phyloP scores from a whole-genome alignment of 2,329 filamentous ascomycete species.

The Pestalotiopsis sp. region DNA sequence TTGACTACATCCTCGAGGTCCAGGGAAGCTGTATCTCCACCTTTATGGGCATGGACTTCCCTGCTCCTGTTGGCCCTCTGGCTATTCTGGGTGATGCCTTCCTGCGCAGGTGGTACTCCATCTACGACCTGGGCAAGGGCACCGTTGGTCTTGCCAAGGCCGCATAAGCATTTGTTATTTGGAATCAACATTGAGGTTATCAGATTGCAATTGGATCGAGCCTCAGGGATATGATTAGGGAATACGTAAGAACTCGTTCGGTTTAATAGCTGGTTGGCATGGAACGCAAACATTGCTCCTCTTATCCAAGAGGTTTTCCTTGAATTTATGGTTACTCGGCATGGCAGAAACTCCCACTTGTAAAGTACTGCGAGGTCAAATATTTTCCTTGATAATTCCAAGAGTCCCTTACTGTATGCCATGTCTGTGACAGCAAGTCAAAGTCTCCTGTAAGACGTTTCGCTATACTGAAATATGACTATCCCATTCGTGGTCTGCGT shows the following conservation, averaged over 20 bases:
- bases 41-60: constrained; percentile 96
- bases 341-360: background rate
- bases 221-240: background rate
- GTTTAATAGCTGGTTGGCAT: background rate
- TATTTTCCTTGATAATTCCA: background rate
- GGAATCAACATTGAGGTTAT: background rate
- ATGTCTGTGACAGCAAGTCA: background rate
- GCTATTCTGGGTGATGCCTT: constrained; percentile 92
- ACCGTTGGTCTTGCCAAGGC: constrained; percentile 88
- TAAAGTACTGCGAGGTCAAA: background rate
- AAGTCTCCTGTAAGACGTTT: background rate
- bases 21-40: constrained; percentile 95
- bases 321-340: constrained; percentile 5
- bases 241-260: background rate
- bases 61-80: constrained; percentile 84
- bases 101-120: constrained; percentile 87
- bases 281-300: background rate
- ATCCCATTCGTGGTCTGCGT: background rate
- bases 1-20: constrained; percentile 95
- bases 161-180: constrained; percentile 49
- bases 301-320: background rate
- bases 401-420: background rate
- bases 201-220: constrained; percentile 4
- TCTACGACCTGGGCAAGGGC: constrained; percentile 91
- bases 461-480: background rate